phyloP scores from a whole-genome alignment of 257 asterid species.

The Solanum lycopersicoides region DNA sequence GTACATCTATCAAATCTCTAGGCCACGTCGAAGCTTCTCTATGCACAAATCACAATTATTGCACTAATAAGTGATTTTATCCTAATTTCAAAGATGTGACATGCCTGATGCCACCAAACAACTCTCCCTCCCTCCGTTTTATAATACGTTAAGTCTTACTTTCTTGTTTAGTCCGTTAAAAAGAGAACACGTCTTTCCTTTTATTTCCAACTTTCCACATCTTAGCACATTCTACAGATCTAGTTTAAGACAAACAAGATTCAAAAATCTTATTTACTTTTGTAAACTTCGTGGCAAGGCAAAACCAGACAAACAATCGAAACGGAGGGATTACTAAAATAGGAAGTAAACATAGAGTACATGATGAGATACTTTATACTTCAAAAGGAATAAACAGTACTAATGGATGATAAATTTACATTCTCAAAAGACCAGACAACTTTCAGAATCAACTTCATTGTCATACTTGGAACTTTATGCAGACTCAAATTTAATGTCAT shows the following conservation, averaged over 20 bases:
- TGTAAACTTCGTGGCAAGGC: not conserved
- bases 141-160: not conserved
- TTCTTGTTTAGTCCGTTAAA: not conserved
- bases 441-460: not conserved
- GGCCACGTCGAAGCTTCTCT: not conserved
- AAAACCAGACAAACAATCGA: not conserved
- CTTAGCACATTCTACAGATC: not conserved
- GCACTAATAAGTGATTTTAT: not conserved
- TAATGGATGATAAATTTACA: not conserved
- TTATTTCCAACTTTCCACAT: not conserved
- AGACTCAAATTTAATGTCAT: not conserved
- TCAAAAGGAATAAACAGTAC: not conserved
- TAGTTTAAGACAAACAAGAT: not conserved
- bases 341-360: not conserved
- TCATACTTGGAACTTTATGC: not conserved
- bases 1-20: not conserved
- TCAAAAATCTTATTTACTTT: not conserved
- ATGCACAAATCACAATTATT: not conserved
- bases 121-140: not conserved
- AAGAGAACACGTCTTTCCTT: not conserved
- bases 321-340: not conserved
- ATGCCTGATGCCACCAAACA: constrained; percentile 1
- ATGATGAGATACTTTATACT: not conserved
- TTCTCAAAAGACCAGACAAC: not conserved
- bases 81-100: not conserved